Base-by-base conservation (phyloP, 192 early-diverging fungal genomes). In the Endogone sp. region DNA sequence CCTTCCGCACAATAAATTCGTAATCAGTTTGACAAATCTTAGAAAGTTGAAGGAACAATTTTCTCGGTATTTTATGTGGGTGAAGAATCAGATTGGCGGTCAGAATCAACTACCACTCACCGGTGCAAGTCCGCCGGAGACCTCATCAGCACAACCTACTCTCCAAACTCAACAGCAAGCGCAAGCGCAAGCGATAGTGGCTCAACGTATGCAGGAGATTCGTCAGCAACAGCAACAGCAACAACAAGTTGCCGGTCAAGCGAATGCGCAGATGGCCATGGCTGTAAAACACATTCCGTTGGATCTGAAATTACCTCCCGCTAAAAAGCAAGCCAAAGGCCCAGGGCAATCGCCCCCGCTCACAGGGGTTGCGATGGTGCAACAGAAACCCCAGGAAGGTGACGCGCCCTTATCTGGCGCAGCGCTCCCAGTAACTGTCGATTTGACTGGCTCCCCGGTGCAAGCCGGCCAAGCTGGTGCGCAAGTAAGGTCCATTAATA, bases 11-110 rank as follows among this genome's bases (percentile, higher is more conserved):
- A 75, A 80, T 20, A 75, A 77, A n/a, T 85, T 74, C 44, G 73
- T 78, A 10, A 82, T 85, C 4, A 79, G 72, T 9, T 65, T 78
- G 3, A 78, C 79, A 20, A 75, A 80, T 31, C 68, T 85, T 20
- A 66, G 63, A 16, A 85, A 82, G 65, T 29, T 85, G 22, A 75
- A 70, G 56, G 83, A 85, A 1, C 81, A 82, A 30, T 74, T 85
- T 56, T 75, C 69, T 31, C 64, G 73, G 2, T 85, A 81, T 30
- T 85, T 82, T 63, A 20, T 73, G 10, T 85, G 76, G 75, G 77
- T 85, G 8, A 75, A 77, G 63, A 67, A 75, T 27, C 71, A 78
- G 29, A 49, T 49, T 11, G 37, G 37, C 1, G 37, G 37, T 49
- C 37, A 49, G 37, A 49, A 16, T 1, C 37, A 49, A 49, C 37